Evolutionary conservation across 2,329 filamentous ascomycete species (phyloP), one percentile per base, ranked within the genome.

Genomic region (Diaporthe sp.): DNA sequence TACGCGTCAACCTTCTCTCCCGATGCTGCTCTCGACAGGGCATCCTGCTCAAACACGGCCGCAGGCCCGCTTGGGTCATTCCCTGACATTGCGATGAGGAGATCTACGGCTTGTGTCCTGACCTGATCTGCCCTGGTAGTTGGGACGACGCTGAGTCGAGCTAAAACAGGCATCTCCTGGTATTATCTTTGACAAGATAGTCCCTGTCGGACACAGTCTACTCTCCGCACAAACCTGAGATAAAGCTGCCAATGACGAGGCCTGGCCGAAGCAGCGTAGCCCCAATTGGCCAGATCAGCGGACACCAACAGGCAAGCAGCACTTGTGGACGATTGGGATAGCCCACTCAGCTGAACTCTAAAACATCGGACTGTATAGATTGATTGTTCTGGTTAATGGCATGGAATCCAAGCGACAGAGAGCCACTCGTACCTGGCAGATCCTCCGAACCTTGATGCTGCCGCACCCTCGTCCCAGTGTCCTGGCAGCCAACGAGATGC

Each of bases 1-100:
- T 53, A 53, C 74, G 58, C 72, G 65, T 70, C 59, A 74, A 74
- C 58, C 65, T 69, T 76, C 74, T 76, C 42, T 67, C 69, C 42
- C 57, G 49, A 49, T 42, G 39, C 49, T 59, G 37, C 19, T 44
- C 65, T 53, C 49, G 65, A 55, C 51, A 59, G 49, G 37, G 25
- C n/a, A 39, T 25, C 49, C 61, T 58, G 55, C 42, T 72, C 49
- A 49, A 34, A 34, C 65, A 42, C 46, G 37, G 69, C 31, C 31
- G 28, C 34, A 17, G 62, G 31, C 12, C n/a, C 49, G 34, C 49
- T 69, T 10, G 49, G 49, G 49, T 7, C 22, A 19, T 13, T 34
- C 65, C 46, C 42, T 49, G 49, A 53, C 25, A 73, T 12, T 37
- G 58, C 49, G 58, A 65, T 42, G 39, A 25, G 58, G 25, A 59